phyloP scores from a whole-genome alignment of 2,329 filamentous ascomycete genomes.

The Pseudodiploospora longispora region DNA sequence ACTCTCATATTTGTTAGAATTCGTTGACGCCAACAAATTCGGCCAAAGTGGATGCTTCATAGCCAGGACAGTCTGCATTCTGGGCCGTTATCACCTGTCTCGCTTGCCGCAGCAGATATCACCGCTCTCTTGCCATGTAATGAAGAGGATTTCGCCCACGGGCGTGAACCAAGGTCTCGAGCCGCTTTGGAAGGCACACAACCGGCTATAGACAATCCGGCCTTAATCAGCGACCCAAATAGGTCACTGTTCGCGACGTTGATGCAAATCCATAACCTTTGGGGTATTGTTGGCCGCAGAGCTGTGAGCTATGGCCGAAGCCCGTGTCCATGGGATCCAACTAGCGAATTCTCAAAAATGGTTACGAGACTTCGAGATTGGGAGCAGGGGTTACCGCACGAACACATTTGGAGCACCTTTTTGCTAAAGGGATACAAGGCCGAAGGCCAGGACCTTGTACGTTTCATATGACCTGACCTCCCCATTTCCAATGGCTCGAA shows the following conservation, averaged over 20 bases:
- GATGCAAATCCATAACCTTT: constrained; percentile 47
- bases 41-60: constrained; percentile 47
- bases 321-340: constrained; percentile 36
- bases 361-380: constrained; percentile 36
- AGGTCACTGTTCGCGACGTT: constrained; percentile 48
- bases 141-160: constrained; percentile 43
- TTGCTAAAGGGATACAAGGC: constrained; percentile 38
- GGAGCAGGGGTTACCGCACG: constrained; percentile 38
- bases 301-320: constrained; percentile 37
- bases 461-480: constrained; percentile 8
- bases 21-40: no score
- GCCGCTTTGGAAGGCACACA: constrained; percentile 47
- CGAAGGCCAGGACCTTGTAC: constrained; percentile 41
- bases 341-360: constrained; percentile 40
- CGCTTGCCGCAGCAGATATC: constrained; percentile 44
- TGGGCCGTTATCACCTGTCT: constrained; percentile 41
- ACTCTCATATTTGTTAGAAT: constrained; percentile 1
- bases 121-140: constrained; percentile 45
- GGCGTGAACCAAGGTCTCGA: constrained; percentile 38
- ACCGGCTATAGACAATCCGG: constrained; percentile 38
- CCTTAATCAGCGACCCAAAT: constrained; percentile 32
- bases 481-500: no score
- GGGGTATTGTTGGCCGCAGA: constrained; percentile 43
- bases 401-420: constrained; percentile 38
- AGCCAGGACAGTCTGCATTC: constrained; percentile 51